phyloP scores from a whole-genome alignment of 1,139 yeast species.

The Petasospora rhodanensis region DNA sequence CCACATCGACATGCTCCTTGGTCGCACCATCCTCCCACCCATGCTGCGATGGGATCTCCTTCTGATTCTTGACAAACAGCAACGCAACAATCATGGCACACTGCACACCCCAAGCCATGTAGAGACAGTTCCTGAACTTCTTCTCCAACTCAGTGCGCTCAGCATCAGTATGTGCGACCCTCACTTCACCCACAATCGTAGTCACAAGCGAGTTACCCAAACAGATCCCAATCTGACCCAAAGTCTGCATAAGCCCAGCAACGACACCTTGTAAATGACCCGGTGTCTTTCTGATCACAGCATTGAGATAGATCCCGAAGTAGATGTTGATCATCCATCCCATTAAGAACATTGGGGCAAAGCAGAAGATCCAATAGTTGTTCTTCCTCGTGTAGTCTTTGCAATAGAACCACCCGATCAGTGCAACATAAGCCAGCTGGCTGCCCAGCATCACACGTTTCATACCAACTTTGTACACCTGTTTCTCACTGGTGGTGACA shows the following conservation, averaged over 20 bases:
- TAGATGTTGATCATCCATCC: conserved; percentile 19
- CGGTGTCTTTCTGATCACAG: conserved; percentile 28
- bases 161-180: no score
- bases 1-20: no score
- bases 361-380: conserved; percentile 29
- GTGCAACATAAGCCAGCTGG: conserved; percentile 11
- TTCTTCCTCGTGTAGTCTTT: conserved; percentile 15
- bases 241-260: conserved; percentile 29
- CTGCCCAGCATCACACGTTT: conserved; percentile 20
- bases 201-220: conserved; percentile 16
- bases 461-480: conserved; percentile 17
- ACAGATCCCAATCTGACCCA: conserved; percentile 26
- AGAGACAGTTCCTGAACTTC: no score
- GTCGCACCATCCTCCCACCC: no score
- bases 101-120: no score
- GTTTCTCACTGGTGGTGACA: conserved; percentile 9
- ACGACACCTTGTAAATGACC: conserved; percentile 31
- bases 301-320: conserved; percentile 13
- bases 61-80: no score
- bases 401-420: conserved; percentile 24
- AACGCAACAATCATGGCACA: no score
- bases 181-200: conserved; percentile 17
- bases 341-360: conserved; percentile 18
- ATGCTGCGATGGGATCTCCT: no score
- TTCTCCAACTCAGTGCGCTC: no score